Percentiles rank a stretch among this genome's conserved stretches.
Evolutionary conservation across 192 early-diverging fungal species (phyloP).

Genomic region (Oehlia diaphana): DNA sequence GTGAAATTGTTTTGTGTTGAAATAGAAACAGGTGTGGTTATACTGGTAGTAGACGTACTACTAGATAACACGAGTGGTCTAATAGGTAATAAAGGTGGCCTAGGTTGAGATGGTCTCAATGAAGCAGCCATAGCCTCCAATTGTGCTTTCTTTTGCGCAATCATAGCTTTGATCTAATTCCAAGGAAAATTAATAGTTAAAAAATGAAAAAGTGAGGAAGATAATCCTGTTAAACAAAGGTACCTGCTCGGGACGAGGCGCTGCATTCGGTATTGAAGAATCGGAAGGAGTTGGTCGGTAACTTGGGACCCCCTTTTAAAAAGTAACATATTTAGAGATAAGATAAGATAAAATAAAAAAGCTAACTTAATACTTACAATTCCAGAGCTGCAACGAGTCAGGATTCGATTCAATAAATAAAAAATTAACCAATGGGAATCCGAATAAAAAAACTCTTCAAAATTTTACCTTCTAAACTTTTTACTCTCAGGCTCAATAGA

Average conservation of each 20-base stretch:
- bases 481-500: not conserved
- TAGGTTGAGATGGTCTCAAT: conserved; percentile 22
- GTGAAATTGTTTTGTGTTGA: not conserved
- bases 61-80: not conserved
- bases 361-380: not conserved
- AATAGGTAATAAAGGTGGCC: not conserved
- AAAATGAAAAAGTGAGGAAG: not conserved
- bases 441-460: not conserved
- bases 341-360: not conserved
- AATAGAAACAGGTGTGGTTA: not conserved
- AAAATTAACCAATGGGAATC: not conserved
- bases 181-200: not conserved
- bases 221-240: not conserved
- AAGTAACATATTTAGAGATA: not conserved
- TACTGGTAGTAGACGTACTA: conserved; percentile 1
- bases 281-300: conserved; percentile 14
- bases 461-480: conserved; percentile 10
- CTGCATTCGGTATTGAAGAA: not conserved
- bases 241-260: conserved; percentile 18
- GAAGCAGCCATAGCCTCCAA: conserved; percentile 31
- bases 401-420: not conserved
- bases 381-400: not conserved
- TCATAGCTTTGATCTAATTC: conserved; percentile 45
- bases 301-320: not conserved
- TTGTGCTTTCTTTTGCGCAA: conserved; percentile 44